Evolutionary conservation across 129 eudicot species (phyloP), one percentile per base, ranked within the genome.

Genomic region (Scalesia atractyloides): DNA sequence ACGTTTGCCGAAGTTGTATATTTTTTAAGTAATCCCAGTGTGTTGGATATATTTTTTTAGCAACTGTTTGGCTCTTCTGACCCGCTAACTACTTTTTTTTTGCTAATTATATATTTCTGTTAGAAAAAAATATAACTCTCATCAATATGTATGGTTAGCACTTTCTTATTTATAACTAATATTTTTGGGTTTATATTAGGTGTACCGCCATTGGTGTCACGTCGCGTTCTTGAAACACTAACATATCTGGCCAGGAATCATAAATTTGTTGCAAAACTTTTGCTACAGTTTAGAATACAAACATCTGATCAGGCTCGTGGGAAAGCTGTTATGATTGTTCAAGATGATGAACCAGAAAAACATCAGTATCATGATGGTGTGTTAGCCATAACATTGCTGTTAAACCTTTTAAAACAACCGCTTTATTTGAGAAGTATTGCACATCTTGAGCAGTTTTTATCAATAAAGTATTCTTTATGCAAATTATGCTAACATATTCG

Each of bases 181-280:
- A 56, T 22, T 2, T 51, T 30, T 41, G 54, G 7, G 7, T 66
- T 74, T 5, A 24, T 69, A 36, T 6, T 66, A 95, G 99, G 99
- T 22, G 96, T 95, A 46, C 99, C 99, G 13, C 99, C 99, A 15
- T 74, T 95, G 83, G 97, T 95, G 33, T 91, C 97, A 41, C 91
- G 99, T 34, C 91, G 99, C 56, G 94, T 89, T 74, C 81, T 95
- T 22, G 99, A 95, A 79, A 95, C 94, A 15, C 75, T 95, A 34
- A 90, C 97, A 37, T 95, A 81, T 86, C 67, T 95, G 84, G 91
- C 99, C 16, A 83, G 88, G 47, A 88, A 85, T 74, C 99, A 91
- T 85, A 83, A 91, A 33, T 82, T 82, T 82, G 97, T 94, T 66
- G 98, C 98, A 37, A 90, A 88, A 80, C 77, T 90, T 69, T 79